Percentiles rank a stretch among this genome's conserved stretches.
Conservation (phyloP, 1,284 basidiomycete species). For the Rhodotorula sp. region DNA sequence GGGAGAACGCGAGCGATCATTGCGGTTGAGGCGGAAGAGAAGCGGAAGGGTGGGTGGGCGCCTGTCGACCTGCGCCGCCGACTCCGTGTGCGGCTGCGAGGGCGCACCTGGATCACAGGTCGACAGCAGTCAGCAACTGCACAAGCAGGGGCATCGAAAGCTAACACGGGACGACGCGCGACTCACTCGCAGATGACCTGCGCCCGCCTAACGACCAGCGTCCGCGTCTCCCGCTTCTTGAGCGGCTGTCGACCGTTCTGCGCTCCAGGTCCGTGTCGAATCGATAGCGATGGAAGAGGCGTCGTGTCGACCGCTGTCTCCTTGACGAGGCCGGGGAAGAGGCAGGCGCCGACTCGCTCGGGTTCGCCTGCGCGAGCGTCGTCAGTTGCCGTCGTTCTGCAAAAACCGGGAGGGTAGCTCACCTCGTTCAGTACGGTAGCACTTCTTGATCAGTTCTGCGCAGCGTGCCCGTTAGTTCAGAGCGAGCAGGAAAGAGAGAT, state of each 20-base stretch:
- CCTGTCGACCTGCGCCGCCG: background rate
- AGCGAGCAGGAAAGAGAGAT: background rate
- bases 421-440: constrained; percentile 66
- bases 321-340: constrained; percentile 79
- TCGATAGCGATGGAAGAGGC: constrained; percentile 27
- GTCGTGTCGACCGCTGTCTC: constrained; percentile 50
- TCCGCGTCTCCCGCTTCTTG: constrained; percentile 55
- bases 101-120: constrained; percentile 19
- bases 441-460: constrained; percentile 73
- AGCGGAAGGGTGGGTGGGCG: background rate
- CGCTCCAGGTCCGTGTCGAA: constrained; percentile 19
- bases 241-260: background rate
- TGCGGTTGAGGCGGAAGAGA: background rate
- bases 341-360: constrained; percentile 70
- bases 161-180: no score
- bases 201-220: constrained; percentile 71
- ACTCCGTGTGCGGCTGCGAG: constrained; percentile 32
- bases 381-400: background rate
- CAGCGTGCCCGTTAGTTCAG: constrained; percentile 48
- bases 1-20: background rate
- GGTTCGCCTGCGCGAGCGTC: constrained; percentile 50
- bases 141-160: no score
- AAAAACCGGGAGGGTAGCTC: background rate
- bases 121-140: background rate
- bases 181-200: constrained; percentile 78